Base-by-base conservation (phyloP, 192 early-diverging fungal genomes). In the Podila clonocystis region DNA sequence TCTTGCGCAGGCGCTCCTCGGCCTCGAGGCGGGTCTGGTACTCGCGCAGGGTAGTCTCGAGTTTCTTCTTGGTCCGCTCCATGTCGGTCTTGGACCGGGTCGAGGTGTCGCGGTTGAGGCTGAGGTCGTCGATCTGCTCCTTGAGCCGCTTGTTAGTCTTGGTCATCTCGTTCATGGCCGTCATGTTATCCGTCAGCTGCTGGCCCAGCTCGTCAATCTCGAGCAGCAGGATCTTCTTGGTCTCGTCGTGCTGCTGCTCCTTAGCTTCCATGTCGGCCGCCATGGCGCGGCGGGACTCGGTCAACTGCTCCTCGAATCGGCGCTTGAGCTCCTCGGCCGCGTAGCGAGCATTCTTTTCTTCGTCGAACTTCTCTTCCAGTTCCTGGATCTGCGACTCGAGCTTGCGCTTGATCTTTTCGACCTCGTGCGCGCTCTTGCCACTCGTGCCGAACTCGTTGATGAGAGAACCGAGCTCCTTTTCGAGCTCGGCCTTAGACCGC, bases 401-500 rank as follows among this genome's bases (percentile, higher is more conserved):
- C 29, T 88, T 80, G 20, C 88, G 87, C 63, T 90, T 86, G 6
- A 88, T 57, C 67, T 89, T 91, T 69, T 93, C 92, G 29, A 94
- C 85, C 64, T 94, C 93, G 65, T 94, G 95, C 26, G 92, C 82
- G 72, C 93, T 94, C 78, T 89, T 78, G 12, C 85, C 87, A 26
- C 89, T 93, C 67, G 92, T 92, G 50, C 94, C 94, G 50, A 93
- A 88, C 69, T 93, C 91, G 68, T 92, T 87, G 62, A 94, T 89
- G 6, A 94, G 75, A 12, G 84, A 82, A 26, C 89, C 88, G 15
- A 93, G 86, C 63, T 94, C 93, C 38, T 77, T 82, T 67, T 94
- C 91, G 5, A 93, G 83, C 45, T 92, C 90, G 55, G 68, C 73
- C 78, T 94, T 94, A 70, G 85, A 83, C 62, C 90, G 89, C 66